Evolutionary conservation across 1,284 basidiomycete species (phyloP).

Genomic region (Leccinum huronense): DNA sequence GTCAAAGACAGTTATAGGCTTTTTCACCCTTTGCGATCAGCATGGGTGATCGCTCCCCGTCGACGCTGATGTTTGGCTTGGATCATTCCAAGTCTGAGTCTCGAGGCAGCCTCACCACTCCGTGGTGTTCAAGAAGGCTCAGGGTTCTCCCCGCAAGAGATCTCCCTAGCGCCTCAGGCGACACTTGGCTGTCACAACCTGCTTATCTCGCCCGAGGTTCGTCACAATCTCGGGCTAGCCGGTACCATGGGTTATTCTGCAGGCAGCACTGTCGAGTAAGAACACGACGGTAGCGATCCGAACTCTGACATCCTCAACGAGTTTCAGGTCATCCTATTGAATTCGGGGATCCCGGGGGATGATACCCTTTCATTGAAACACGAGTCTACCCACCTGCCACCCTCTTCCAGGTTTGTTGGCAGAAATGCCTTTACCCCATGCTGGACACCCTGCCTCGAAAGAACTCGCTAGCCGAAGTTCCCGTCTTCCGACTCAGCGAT

Average conservation of each 20-base stretch:
- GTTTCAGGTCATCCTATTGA: slow-evolving; percentile 62
- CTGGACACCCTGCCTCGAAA: slow-evolving; percentile 19
- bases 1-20: slow-evolving; percentile 14
- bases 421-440: slow-evolving; percentile 38
- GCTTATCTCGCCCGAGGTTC: slow-evolving; percentile 50
- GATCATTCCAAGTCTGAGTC: slow-evolving; percentile 32
- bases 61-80: slow-evolving; percentile 52
- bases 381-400: not conserved
- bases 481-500: slow-evolving; percentile 44
- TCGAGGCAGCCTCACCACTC: slow-evolving; percentile 35
- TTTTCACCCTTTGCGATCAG: slow-evolving; percentile 20
- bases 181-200: slow-evolving; percentile 21
- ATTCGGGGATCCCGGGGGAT: slow-evolving; percentile 38
- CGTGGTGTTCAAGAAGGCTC: slow-evolving; percentile 50
- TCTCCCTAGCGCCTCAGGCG: slow-evolving; percentile 35
- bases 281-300: slow-evolving; percentile 54
- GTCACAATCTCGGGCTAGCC: slow-evolving; percentile 55
- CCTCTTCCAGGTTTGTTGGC: slow-evolving; percentile 46
- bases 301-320: slow-evolving; percentile 77
- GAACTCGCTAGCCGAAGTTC: slow-evolving; percentile 26
- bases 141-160: slow-evolving; percentile 36
- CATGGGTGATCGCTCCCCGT: slow-evolving; percentile 37
- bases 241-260: slow-evolving; percentile 65
- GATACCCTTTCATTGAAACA: slow-evolving; percentile 44
- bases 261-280: slow-evolving; percentile 41